These are phyloP conservation scores for Cladorrhinum sp. DNA, from an alignment of 2,329 filamentous ascomycete genomes.

Conservation along the genomic window DNA sequence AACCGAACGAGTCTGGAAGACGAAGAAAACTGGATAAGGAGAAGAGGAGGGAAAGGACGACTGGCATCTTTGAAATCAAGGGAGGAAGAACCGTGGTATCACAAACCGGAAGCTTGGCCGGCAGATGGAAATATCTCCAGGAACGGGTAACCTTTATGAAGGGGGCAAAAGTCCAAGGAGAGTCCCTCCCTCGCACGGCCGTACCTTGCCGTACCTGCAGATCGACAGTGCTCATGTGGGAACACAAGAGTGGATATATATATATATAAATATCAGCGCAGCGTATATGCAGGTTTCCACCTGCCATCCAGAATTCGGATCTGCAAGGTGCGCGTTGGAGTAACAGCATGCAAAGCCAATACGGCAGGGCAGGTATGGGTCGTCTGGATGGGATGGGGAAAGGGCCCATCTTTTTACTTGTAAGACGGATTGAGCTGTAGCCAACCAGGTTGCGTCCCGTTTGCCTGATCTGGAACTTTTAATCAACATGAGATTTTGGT, in stretches of 20 bases:
- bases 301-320: slow-evolving; percentile 5
- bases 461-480: slow-evolving; percentile 4
- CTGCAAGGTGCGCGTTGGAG: not conserved
- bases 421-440: not conserved
- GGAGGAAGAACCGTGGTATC: slow-evolving; percentile 1
- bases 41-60: not conserved
- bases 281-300: slow-evolving; percentile 7
- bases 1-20: not conserved
- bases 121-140: not conserved
- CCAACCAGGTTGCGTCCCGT: slow-evolving; percentile 4
- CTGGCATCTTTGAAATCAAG: not conserved
- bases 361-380: not conserved
- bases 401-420: not conserved
- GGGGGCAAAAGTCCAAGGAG: not conserved
- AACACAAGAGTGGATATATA: not conserved
- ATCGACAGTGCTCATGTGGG: slow-evolving; percentile 1
- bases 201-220: slow-evolving; percentile 8
- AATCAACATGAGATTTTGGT: slow-evolving; percentile 1
- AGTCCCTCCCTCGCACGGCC: not conserved
- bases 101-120: not conserved
- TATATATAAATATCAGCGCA: no score
- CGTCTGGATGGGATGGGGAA: not conserved
- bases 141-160: not conserved
- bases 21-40: not conserved
- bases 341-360: slow-evolving; percentile 3